Conservation (phyloP, 1,284 basidiomycete genomes). For the Pseudozyma hubeiensis region DNA sequence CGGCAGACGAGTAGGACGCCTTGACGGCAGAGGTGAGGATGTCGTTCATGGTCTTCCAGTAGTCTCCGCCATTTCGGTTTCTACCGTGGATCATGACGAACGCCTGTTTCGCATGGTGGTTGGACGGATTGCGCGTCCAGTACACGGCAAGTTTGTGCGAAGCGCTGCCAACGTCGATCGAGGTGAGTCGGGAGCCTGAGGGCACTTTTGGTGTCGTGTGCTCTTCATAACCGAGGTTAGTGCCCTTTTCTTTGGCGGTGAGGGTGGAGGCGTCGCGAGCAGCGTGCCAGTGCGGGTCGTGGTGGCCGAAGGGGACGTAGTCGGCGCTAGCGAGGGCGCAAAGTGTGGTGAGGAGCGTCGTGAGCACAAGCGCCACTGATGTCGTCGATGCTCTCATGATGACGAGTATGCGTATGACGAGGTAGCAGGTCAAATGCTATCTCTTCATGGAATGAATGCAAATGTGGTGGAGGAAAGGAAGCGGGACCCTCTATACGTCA, state of each 20-base stretch:
- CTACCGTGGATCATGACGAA: conserved; percentile 67
- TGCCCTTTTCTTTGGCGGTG: conserved; percentile 22
- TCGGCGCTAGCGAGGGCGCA: conserved; percentile 7
- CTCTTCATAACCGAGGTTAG: conserved; percentile 35
- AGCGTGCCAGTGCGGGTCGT: neutral
- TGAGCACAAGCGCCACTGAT: conserved; percentile 3
- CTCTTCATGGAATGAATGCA: neutral
- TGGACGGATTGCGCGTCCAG: conserved; percentile 43
- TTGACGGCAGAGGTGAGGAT: conserved; percentile 47
- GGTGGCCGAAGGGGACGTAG: conserved; percentile 20
- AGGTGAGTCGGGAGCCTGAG: conserved; percentile 43
- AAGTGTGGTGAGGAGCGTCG: conserved; percentile 8
- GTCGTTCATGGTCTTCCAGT: conserved; percentile 60
- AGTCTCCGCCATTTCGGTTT: conserved; percentile 54
- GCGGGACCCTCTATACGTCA: too few relatives aligned
- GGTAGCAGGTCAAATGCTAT: neutral
- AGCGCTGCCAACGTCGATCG: conserved; percentile 38
- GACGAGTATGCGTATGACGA: conserved; percentile 1
- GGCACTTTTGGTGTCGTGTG: conserved; percentile 48
- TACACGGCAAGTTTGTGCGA: conserved; percentile 49
- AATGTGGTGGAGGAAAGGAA: neutral
- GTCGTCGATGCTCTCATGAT: neutral
- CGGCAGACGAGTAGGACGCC: conserved; percentile 30
- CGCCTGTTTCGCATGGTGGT: conserved; percentile 50
- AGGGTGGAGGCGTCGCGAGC: conserved; percentile 49